These are phyloP conservation scores for Arctostaphylos glauca DNA, from an alignment of 148 eudicot genomes.

Conservation along the genomic window DNA sequence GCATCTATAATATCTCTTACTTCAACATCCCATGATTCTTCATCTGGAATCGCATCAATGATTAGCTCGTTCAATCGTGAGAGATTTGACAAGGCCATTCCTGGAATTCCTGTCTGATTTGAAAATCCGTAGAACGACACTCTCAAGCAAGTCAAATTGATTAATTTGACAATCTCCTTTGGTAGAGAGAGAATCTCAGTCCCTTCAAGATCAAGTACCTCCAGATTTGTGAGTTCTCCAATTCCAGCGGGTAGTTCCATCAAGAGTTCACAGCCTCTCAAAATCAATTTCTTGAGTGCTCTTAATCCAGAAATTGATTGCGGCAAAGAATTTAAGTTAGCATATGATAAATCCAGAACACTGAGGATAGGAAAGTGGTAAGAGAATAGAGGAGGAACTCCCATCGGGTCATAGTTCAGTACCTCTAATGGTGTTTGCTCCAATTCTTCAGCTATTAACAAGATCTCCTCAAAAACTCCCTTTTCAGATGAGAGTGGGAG, in stretches of 20 bases:
- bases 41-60: too few species aligned
- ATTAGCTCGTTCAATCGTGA: too few species aligned
- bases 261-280: constrained; percentile 1
- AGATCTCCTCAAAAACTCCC: background rate
- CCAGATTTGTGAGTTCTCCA: constrained; percentile 2
- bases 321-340: constrained; percentile 16
- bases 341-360: background rate
- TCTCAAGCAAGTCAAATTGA: background rate
- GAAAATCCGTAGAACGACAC: too few species aligned
- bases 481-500: background rate
- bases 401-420: background rate
- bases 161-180: background rate
- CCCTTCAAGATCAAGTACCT: constrained; percentile 15
- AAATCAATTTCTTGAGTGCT: background rate
- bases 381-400: constrained; percentile 8
- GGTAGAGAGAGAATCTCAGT: constrained; percentile 9
- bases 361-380: background rate
- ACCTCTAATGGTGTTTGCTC: background rate
- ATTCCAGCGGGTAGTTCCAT: constrained; percentile 11
- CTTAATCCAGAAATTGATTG: constrained; percentile 10
- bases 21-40: background rate
- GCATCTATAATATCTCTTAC: background rate
- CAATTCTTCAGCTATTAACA: background rate
- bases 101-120: too few species aligned
- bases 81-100: too few species aligned